Conservation (phyloP, 2,329 filamentous ascomycete genomes). For the Helotiales sp. region DNA sequence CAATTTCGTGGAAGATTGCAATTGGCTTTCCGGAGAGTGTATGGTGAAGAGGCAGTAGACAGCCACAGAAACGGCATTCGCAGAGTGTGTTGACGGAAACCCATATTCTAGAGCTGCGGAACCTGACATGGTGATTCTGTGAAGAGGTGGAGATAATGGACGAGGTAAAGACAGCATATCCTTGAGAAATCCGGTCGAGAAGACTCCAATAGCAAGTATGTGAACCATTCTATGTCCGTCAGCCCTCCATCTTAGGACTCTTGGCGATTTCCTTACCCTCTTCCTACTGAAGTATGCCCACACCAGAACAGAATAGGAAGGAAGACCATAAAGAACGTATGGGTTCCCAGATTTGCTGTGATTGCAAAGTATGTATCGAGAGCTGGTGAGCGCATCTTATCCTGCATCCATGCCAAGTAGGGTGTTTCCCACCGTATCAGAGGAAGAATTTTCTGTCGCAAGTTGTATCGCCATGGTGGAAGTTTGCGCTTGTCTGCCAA, state of each 20-base stretch:
- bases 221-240: conserved; percentile 63
- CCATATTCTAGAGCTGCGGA: conserved; percentile 95
- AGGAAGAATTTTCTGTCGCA: conserved; percentile 83
- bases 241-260: conserved; percentile 34
- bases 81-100: conserved; percentile 95
- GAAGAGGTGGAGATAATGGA: conserved; percentile 87
- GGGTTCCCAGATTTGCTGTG: conserved; percentile 93
- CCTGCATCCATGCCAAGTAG: conserved; percentile 86
- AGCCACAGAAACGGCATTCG: conserved; percentile 93
- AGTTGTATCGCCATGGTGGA: conserved; percentile 83
- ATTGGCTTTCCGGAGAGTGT: conserved; percentile 65
- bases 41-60: conserved; percentile 80
- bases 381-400: conserved; percentile 76
- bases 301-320: conserved; percentile 97
- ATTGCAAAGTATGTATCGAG: conserved; percentile 97
- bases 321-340: conserved; percentile 98
- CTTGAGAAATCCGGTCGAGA: conserved; percentile 91
- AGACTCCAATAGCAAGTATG: conserved; percentile 78
- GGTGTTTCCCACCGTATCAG: conserved; percentile 94
- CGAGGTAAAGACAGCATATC: conserved; percentile 91
- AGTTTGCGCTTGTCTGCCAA: conserved; percentile 77
- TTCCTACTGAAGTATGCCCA: conserved; percentile 81
- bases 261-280: conserved; percentile 69
- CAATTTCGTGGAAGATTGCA: conserved; percentile 62
- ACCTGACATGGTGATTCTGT: conserved; percentile 96